Percentiles rank a stretch among this genome's conserved stretches.
phyloP scores from a whole-genome alignment of 2,329 filamentous ascomycete genomes.

The Exophiala sp. region DNA sequence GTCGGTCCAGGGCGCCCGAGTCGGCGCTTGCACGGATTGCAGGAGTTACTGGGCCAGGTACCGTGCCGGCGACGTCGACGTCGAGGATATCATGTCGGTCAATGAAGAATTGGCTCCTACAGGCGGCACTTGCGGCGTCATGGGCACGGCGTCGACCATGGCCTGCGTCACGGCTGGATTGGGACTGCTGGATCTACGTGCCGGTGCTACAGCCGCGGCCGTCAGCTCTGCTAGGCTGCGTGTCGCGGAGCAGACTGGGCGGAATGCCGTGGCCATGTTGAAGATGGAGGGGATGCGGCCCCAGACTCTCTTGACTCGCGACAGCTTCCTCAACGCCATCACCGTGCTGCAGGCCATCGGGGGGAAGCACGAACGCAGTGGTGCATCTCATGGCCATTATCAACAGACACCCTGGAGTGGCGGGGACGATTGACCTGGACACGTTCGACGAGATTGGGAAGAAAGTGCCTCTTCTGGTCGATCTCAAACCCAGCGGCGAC shows the following conservation, averaged over 20 bases:
- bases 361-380: conserved; percentile 52
- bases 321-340: conserved; percentile 54
- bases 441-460: conserved; percentile 46
- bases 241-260: conserved; percentile 51
- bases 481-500: conserved; percentile 50
- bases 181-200: conserved; percentile 48
- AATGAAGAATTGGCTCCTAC: conserved; percentile 70
- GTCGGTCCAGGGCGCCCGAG: conserved; percentile 52
- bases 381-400: conserved; percentile 53
- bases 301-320: conserved; percentile 50
- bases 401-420: conserved; percentile 46
- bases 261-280: conserved; percentile 46
- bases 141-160: conserved; percentile 55
- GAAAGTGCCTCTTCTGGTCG: conserved; percentile 44
- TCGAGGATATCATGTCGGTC: conserved; percentile 64
- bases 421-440: conserved; percentile 42
- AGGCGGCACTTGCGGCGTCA: conserved; percentile 50
- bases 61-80: conserved; percentile 59
- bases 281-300: conserved; percentile 41
- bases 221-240: conserved; percentile 48
- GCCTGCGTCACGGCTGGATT: conserved; percentile 49
- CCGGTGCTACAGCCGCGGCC: conserved; percentile 49
- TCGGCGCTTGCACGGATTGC: conserved; percentile 71
- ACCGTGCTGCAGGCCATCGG: conserved; percentile 52
- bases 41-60: conserved; percentile 67